Evolutionary conservation across 2,329 filamentous ascomycete genomes (phyloP).

Genomic region (Alternaria triticimaculans): DNA sequence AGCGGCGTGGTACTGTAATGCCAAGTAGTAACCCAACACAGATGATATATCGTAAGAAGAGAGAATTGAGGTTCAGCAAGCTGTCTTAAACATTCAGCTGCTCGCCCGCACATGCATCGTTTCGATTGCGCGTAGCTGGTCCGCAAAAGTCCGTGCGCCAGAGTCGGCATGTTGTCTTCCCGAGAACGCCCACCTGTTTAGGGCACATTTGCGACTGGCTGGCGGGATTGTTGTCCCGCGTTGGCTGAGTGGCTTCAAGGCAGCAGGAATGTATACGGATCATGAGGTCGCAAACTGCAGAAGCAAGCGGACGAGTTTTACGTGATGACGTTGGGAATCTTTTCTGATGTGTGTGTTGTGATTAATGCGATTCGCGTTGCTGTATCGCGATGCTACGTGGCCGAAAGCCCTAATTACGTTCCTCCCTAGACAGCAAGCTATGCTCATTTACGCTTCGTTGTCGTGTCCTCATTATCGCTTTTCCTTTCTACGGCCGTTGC

Average conservation of each 20-base stretch:
- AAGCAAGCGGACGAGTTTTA: neutral
- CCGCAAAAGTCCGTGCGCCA: neutral
- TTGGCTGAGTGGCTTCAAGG: neutral
- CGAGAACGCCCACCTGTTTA: neutral
- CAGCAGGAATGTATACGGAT: neutral
- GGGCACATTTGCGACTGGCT: neutral
- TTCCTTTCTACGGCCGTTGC: conserved; percentile 22
- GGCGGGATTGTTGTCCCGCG: conserved; percentile 6
- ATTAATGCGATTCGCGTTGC: neutral
- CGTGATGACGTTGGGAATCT: neutral
- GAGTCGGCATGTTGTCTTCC: neutral
- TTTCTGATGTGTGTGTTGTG: neutral
- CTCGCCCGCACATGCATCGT: conserved; percentile 15
- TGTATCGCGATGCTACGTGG: neutral
- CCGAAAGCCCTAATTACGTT: neutral
- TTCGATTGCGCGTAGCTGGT: conserved; percentile 8
- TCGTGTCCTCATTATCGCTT: conserved; percentile 10
- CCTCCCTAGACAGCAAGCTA: neutral
- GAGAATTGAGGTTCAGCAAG: neutral
- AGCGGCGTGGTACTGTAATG: neutral
- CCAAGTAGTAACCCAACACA: neutral
- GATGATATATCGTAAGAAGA: neutral
- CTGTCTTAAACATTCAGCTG: neutral
- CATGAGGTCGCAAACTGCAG: neutral
- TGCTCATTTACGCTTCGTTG: conserved; percentile 21